phyloP scores from a whole-genome alignment of 108 stramenopile genomes.

The Pseudonitzschia multiseries region DNA sequence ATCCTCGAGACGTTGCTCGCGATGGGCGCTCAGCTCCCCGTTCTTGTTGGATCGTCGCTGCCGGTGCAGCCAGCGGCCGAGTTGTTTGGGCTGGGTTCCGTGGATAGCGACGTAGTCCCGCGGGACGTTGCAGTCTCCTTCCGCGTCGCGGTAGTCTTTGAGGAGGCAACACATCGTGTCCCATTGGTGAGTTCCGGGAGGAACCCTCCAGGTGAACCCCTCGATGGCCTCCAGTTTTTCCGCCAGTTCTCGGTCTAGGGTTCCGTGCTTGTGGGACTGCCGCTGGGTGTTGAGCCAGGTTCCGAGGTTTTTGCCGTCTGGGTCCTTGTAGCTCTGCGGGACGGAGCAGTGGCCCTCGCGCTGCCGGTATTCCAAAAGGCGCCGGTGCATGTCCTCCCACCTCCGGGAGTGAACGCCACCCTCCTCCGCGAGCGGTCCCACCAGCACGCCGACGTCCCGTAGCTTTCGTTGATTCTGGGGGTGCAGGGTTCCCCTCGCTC shows the following conservation, averaged over 20 bases:
- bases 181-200: background rate
- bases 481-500: background rate
- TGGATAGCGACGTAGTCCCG: background rate
- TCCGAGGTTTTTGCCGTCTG: background rate
- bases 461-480: background rate
- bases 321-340: background rate
- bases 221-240: background rate
- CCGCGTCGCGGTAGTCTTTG: background rate
- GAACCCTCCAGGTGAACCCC: background rate
- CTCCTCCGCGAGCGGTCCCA: background rate
- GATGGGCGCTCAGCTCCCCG: background rate
- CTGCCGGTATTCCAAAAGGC: background rate
- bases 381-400: slow-evolving; percentile 3
- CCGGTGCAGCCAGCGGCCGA: background rate
- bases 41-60: background rate
- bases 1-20: background rate
- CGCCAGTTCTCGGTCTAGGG: background rate
- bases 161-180: background rate
- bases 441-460: background rate
- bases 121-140: slow-evolving; percentile 15
- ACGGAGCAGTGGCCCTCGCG: background rate
- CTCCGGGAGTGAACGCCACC: background rate
- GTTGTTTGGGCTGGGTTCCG: background rate
- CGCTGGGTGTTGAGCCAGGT: slow-evolving; percentile 12
- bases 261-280: background rate